Conservation (phyloP, 1,139 yeast genomes). For the Geotrichum siamense region DNA sequence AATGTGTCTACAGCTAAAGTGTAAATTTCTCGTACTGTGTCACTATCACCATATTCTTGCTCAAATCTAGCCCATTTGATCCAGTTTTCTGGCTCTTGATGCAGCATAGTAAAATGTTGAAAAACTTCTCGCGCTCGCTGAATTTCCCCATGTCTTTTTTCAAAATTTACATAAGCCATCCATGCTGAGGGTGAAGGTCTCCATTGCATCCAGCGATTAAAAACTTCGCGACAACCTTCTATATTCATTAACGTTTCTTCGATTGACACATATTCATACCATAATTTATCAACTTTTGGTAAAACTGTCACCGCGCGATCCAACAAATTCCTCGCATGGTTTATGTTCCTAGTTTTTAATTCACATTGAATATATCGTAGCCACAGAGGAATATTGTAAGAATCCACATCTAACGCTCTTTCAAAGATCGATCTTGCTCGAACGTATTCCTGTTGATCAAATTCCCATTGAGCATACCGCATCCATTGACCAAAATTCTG, state of each 20-base stretch:
- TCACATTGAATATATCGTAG: slow-evolving; percentile 75
- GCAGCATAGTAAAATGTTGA: slow-evolving; percentile 48
- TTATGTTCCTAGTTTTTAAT: slow-evolving; percentile 60
- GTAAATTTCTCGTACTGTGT: slow-evolving; percentile 54
- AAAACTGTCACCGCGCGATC: slow-evolving; percentile 69
- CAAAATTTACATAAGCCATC: slow-evolving; percentile 69
- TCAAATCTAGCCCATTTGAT: slow-evolving; percentile 56
- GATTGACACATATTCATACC: slow-evolving; percentile 69
- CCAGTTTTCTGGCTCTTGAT: slow-evolving; percentile 59
- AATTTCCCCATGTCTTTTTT: slow-evolving; percentile 55
- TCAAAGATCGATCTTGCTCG: slow-evolving; percentile 85
- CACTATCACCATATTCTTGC: slow-evolving; percentile 43
- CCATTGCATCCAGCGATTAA: slow-evolving; percentile 79
- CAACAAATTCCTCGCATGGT: slow-evolving; percentile 81
- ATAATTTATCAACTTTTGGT: slow-evolving; percentile 76
- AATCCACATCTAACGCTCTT: slow-evolving; percentile 73
- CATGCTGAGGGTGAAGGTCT: slow-evolving; percentile 51
- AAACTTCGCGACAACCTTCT: slow-evolving; percentile 55
- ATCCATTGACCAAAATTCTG: slow-evolving; percentile 85
- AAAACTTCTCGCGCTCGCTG: slow-evolving; percentile 52
- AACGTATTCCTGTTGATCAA: slow-evolving; percentile 65
- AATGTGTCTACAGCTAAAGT: slow-evolving; percentile 58
- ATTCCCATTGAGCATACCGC: slow-evolving; percentile 84
- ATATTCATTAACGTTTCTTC: slow-evolving; percentile 73
- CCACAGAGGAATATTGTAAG: slow-evolving; percentile 78